Evolutionary conservation across 2,329 filamentous ascomycete genomes (phyloP), one percentile per base, ranked within the genome.

Genomic region (Neonectria punicea): DNA sequence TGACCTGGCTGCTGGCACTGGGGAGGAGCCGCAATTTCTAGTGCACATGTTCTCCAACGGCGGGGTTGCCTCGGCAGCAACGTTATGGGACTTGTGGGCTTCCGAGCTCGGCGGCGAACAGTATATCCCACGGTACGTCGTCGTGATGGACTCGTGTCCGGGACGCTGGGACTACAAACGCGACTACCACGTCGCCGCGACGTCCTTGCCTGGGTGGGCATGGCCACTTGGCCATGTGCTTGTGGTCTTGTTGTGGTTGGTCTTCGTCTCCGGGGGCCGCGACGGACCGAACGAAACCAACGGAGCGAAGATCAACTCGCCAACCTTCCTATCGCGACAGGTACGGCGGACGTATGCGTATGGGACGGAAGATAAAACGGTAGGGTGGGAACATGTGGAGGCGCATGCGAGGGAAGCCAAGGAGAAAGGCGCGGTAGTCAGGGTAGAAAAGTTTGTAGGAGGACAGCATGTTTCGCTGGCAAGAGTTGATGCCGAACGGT

Each of bases 21-120:
- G 50, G 69, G 70, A 43, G 6, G n/a, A 36, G 2, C 68, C 74
- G 11, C 75, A 76, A 34, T 75, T 86, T 16, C 77, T 87, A 3
- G 71, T 84, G 13, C 85, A 87, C 67, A 64, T 81, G 36, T 86
- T 87, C 70, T 87, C 85, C 43, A 87, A 87, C 67, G 85, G 85
- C 58, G 86, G 85, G 51, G 77, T 81, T 25, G 78, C 79, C 57
- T 80, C 80, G 34, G 79, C 83, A 18, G 74, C 74, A 30, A 70
- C 76, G 13, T 82, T 80, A 59, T 72, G 56, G 64, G 65, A 68
- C 13, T 22, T 66, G 16, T 69, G 70, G 70, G 46, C 58, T 7
- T 22, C 60, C 14, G 51, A 73, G 32, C 69, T 76, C 1, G 67
- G 53, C 1, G 66, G 56, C 8, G 56, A 54, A 4, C 51, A 63